Conservation (phyloP, 148 eudicot species). For the Amaranthus palmeri region DNA sequence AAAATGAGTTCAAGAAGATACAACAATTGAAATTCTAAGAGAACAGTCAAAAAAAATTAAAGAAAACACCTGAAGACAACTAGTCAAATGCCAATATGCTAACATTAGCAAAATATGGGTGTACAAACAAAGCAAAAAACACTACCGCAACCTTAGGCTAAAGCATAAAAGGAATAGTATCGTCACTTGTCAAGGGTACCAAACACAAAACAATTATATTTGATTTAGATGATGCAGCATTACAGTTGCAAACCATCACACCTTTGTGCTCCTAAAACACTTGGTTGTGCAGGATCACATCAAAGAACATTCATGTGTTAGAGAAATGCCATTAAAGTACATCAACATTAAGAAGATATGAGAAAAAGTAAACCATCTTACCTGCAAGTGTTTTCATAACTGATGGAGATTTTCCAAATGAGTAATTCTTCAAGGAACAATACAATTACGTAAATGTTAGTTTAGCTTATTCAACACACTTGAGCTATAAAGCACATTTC, state of each 20-base stretch:
- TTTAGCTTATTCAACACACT: not conserved
- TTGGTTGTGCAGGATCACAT: not conserved
- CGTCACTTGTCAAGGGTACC: not conserved
- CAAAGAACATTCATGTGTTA: not conserved
- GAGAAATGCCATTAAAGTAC: not conserved
- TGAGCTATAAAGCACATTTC: not conserved
- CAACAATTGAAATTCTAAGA: not conserved
- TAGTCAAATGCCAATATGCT: not conserved
- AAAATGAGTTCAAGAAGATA: constrained; percentile 8
- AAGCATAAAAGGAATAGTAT: not conserved
- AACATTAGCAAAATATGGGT: not conserved
- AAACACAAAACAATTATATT: not conserved
- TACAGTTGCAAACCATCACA: constrained; percentile 1
- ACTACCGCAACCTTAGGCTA: not conserved
- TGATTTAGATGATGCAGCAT: not conserved
- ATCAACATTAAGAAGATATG: not conserved
- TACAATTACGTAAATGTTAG: constrained; percentile 5
- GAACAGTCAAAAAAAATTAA: not conserved
- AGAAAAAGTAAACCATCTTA: constrained; percentile 25
- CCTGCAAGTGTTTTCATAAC: constrained; percentile 95
- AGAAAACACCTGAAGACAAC: not conserved
- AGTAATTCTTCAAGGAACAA: constrained; percentile 65
- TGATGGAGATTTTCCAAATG: constrained; percentile 84
- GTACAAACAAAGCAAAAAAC: not conserved
- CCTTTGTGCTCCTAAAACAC: not conserved